Conservation (phyloP, 805 yeast species). For the Metschnikowia peoriensis region DNA sequence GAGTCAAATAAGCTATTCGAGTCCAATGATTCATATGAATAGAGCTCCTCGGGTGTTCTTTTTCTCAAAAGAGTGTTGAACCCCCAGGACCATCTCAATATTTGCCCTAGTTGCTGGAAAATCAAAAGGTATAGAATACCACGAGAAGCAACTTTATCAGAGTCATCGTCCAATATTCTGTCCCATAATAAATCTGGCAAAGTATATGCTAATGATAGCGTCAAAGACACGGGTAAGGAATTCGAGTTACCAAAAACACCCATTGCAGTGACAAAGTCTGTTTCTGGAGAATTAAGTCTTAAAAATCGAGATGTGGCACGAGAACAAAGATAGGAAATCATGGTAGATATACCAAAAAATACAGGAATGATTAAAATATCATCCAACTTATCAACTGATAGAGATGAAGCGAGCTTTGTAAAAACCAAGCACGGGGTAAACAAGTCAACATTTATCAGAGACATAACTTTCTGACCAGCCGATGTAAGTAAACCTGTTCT, state of each 20-base stretch:
- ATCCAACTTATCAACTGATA: constrained; percentile 71
- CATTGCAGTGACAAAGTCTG: constrained; percentile 94
- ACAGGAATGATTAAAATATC: constrained; percentile 85
- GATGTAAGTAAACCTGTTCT: constrained; percentile 65
- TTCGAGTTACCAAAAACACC: constrained; percentile 95
- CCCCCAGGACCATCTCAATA: constrained; percentile 87
- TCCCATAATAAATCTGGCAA: constrained; percentile 77
- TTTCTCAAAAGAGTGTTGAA: constrained; percentile 65
- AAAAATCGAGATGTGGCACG: constrained; percentile 50
- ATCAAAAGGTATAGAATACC: constrained; percentile 72
- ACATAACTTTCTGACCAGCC: constrained; percentile 72
- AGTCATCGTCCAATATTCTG: constrained; percentile 60
- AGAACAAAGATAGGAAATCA: constrained; percentile 67
- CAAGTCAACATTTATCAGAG: constrained; percentile 79
- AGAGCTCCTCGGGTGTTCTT: constrained; percentile 39
- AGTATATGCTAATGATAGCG: constrained; percentile 73
- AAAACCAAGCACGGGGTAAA: constrained; percentile 96
- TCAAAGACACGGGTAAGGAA: constrained; percentile 88
- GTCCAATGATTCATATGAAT: constrained; percentile 1
- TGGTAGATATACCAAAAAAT: constrained; percentile 79
- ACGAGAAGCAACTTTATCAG: constrained; percentile 72
- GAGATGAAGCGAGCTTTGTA: constrained; percentile 64
- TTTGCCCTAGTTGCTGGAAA: constrained; percentile 81
- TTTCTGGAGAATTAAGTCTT: constrained; percentile 65
- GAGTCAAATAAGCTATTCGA: constrained; percentile 3